Percentiles rank a stretch among this genome's conserved stretches.
These are phyloP conservation scores for Xylariaceae sp. DNA, from an alignment of 2,329 filamentous ascomycete genomes.

Conservation along the genomic window DNA sequence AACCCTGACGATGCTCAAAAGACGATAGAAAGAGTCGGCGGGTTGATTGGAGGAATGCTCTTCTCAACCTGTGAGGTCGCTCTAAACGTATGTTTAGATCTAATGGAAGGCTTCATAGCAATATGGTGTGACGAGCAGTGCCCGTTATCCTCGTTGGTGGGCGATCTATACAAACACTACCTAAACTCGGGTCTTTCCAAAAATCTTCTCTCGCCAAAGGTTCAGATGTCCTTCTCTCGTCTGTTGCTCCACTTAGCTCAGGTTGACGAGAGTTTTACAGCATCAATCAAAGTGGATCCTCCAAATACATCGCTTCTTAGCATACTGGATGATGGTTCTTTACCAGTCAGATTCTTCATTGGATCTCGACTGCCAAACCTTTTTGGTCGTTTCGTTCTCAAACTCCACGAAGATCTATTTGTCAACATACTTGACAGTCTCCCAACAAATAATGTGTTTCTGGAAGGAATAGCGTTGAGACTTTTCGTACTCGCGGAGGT, in stretches of 20 bases:
- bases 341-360: conserved; percentile 72
- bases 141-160: conserved; percentile 61
- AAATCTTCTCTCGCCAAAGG: conserved; percentile 64
- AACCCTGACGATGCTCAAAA: conserved; percentile 42
- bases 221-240: conserved; percentile 62
- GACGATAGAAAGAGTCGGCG: conserved; percentile 49
- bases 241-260: conserved; percentile 69
- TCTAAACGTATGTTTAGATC: conserved; percentile 61
- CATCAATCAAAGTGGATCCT: conserved; percentile 52
- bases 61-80: conserved; percentile 73
- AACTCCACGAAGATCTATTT: conserved; percentile 78
- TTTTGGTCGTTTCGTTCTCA: conserved; percentile 78
- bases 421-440: conserved; percentile 76
- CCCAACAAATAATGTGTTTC: conserved; percentile 65
- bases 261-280: conserved; percentile 63
- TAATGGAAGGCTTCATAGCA: conserved; percentile 60
- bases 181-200: conserved; percentile 63
- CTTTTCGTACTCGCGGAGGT: conserved; percentile 72
- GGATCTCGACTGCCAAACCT: conserved; percentile 66
- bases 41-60: conserved; percentile 51
- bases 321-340: conserved; percentile 62
- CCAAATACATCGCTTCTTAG: conserved; percentile 68
- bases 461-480: conserved; percentile 82
- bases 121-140: conserved; percentile 60
- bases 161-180: conserved; percentile 77